These are phyloP conservation scores for Cercospora nicotianae DNA, from an alignment of 2,329 filamentous ascomycete species.

Conservation along the genomic window DNA sequence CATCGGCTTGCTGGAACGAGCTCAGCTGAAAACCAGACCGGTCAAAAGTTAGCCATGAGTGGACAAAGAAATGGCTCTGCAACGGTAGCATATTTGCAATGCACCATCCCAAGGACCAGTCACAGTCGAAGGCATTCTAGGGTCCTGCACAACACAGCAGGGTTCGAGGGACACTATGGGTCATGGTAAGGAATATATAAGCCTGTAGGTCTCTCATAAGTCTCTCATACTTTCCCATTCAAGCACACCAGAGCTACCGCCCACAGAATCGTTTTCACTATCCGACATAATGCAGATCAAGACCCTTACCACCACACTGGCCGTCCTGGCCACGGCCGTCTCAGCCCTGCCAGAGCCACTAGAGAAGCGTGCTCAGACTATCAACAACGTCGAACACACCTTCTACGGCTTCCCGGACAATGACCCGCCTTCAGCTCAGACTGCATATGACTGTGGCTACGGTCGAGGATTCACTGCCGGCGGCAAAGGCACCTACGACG, in stretches of 20 bases:
- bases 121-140: background rate
- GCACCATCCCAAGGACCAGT: background rate
- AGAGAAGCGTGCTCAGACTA: slow-evolving; percentile 18
- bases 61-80: background rate
- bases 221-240: background rate
- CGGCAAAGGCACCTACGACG: slow-evolving; percentile 45
- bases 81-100: no score
- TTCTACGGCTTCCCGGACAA: slow-evolving; percentile 36
- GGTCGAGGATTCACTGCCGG: slow-evolving; percentile 39
- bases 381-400: slow-evolving; percentile 25
- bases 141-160: background rate
- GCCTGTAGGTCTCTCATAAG: background rate
- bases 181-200: background rate
- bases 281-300: background rate
- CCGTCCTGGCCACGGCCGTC: background rate
- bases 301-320: background rate
- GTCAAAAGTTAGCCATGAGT: background rate
- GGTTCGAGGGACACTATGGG: background rate
- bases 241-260: background rate
- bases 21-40: background rate
- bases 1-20: background rate
- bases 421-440: slow-evolving; percentile 29
- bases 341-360: slow-evolving; percentile 9
- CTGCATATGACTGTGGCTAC: slow-evolving; percentile 33
- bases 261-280: background rate